Conservation (phyloP, 2,329 filamentous ascomycete genomes). For the Delphinella strobiligena region DNA sequence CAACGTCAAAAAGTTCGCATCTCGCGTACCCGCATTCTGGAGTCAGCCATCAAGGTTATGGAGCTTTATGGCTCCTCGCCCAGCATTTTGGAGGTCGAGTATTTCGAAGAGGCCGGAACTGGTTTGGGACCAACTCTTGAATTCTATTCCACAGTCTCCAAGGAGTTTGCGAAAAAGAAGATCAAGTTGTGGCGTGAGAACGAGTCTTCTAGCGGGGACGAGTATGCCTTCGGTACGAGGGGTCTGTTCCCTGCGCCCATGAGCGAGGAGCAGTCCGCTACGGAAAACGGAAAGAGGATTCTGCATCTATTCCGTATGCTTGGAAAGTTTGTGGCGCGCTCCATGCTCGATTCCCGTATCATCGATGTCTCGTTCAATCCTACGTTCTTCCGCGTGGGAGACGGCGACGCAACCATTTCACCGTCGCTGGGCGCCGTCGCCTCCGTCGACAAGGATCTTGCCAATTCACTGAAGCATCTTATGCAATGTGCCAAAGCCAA, state of each 20-base stretch:
- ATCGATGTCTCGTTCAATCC: constrained; percentile 97
- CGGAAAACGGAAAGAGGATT: constrained; percentile 75
- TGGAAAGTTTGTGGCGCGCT: constrained; percentile 92
- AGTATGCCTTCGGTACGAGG: constrained; percentile 73
- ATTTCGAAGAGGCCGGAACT: constrained; percentile 96
- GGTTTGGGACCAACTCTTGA: constrained; percentile 90
- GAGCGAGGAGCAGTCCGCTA: constrained; percentile 60
- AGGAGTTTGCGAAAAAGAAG: constrained; percentile 95
- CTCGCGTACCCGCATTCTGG: constrained; percentile 82
- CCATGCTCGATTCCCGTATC: constrained; percentile 96
- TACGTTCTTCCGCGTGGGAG: constrained; percentile 90
- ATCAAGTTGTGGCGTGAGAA: constrained; percentile 93
- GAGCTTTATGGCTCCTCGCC: constrained; percentile 95
- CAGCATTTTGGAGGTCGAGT: constrained; percentile 92
- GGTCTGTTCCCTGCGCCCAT: constrained; percentile 89
- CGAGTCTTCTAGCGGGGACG: constrained; percentile 56
- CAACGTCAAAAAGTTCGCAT: constrained; percentile 98
- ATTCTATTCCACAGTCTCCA: constrained; percentile 95
- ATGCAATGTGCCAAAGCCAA: constrained; percentile 79
- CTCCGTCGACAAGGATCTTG: constrained; percentile 74
- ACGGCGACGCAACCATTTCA: constrained; percentile 53
- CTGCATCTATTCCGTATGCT: constrained; percentile 84
- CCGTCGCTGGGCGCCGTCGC: constrained; percentile 85
- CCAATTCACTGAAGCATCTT: constrained; percentile 72
- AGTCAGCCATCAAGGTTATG: constrained; percentile 97